Evolutionary conservation across 352 stramenopile genomes (phyloP), one percentile per base, ranked within the genome.

Genomic region (Pythium scleroteichum): DNA sequence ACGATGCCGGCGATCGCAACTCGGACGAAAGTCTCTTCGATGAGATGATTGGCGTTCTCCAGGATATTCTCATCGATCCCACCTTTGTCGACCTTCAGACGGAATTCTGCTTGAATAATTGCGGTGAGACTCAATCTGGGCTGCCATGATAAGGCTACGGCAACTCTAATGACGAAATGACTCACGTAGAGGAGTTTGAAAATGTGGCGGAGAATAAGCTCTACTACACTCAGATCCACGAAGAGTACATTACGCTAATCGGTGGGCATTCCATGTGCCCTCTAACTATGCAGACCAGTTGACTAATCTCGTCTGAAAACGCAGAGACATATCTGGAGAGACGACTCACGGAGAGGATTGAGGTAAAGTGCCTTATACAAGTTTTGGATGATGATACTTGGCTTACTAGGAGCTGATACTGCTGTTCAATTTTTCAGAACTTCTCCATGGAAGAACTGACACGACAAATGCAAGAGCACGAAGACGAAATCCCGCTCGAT

Each of bases 201-300:
- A 82, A 94, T 50, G 75, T 84, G 48, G 87, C 78, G 0, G 82
- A 95, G 68, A 94, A 95, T 67, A 95, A 93, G 23, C 66, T 93
- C 8, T 78, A 85, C 64, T 93, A 93, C 66, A 94, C 85, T 41
- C 72, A 82, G 51, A 82, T 94, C 44, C 91, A 90, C 60, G 66
- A 79, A 50, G 76, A 92, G 49, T 94, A 95, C 66, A 85, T 79
- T 13, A 70, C 73, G 16, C 72, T 95, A 40, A 95, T 94, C 38
- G 83, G 83, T 92, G 63, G 35, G 74, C 19, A 4, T 17, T 48
- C 19, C 17, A 26, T 2, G 19, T 10, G 10, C 10, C 29, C 5
- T 35, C 10, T 5, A 10, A 35, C 5, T 35, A 35, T 10, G 10
- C 5, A 35, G 29, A 10, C 29, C 29, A n/a, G n/a, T n/a, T n/a